These are phyloP conservation scores for Pelagophyceae sp. DNA, from an alignment of 352 stramenopile species.

Conservation along the genomic window DNA sequence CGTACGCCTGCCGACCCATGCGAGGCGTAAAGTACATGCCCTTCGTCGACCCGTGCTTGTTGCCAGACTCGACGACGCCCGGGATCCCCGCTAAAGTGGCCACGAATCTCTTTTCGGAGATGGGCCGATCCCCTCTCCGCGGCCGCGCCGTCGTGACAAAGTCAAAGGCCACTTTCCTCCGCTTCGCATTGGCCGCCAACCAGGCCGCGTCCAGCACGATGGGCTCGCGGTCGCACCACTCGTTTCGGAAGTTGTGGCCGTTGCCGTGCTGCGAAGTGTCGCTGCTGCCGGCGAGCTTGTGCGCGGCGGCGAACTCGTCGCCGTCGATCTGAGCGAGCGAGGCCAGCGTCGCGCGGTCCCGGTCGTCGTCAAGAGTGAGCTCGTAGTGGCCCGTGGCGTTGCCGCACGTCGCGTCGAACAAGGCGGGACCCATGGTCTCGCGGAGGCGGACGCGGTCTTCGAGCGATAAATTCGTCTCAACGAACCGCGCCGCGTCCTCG, in stretches of 20 bases:
- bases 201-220: constrained; percentile 63
- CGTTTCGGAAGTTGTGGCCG: constrained; percentile 81
- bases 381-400: constrained; percentile 58
- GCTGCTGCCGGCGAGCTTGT: constrained; percentile 5
- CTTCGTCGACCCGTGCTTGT: too few species aligned
- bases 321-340: constrained; percentile 71
- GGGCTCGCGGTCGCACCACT: constrained; percentile 59
- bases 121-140: constrained; percentile 23
- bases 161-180: constrained; percentile 70
- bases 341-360: constrained; percentile 48
- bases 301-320: constrained; percentile 38
- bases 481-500: constrained; percentile 43
- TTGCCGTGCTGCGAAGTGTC: constrained; percentile 75
- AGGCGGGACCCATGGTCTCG: constrained; percentile 50
- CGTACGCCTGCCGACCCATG: too few species aligned
- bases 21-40: too few species aligned
- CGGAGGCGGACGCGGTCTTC: constrained; percentile 63
- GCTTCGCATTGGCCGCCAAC: constrained; percentile 57
- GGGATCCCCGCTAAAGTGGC: too few species aligned
- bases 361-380: constrained; percentile 31
- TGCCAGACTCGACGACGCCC: too few species aligned
- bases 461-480: constrained; percentile 41
- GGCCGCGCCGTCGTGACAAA: constrained; percentile 65
- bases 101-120: constrained; percentile 29
- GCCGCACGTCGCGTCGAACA: constrained; percentile 20